Evolutionary conservation across 352 stramenopile genomes (phyloP), one percentile per base, ranked within the genome.

Genomic region (Pythium aquatile): DNA sequence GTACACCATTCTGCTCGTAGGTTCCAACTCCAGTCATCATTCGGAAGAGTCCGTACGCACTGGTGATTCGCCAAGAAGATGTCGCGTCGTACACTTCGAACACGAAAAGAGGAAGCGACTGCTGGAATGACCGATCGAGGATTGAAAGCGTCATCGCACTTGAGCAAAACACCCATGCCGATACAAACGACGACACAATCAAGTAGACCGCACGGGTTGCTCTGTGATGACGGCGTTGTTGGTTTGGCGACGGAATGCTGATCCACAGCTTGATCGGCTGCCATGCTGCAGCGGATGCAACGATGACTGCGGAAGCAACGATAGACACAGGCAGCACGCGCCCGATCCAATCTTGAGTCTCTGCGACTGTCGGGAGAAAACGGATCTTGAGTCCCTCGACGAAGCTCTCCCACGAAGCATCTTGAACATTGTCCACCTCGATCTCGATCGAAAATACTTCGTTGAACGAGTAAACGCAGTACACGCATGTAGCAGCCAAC

Each of bases 21-120:
- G 59, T 74, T 24, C 85, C 90, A 8, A 98, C 88, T 39, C 93
- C 91, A 26, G 92, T 97, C 86, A 98, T 98, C 17, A 72, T 73
- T 5, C 91, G 76, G 63, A 97, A 97, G 9, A 98, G 75, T 8
- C 92, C 92, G 62, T 98, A 98, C 1, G 81, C 72, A 53, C 82
- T 81, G 0, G 75, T 83, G 40, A 90, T 29, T 3, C 76, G 72
- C 54, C 75, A 84, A 5, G 65, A 62, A 8, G 66, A 68, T 0
- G 73, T 76, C 16, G 58, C 53, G 26, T 63, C 49, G 58, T 86
- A 84, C 5, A 53, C 60, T 3, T 65, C 64, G 9, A 57, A 39
- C 13, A 74, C 35, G 49, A 78, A 74, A 10, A 64, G 32, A 13
- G 75, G 70, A 58, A 83, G 39, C 26, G 66, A 72, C 17, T 68